Evolutionary conservation across 2,329 filamentous ascomycete species (phyloP).

Genomic region (Pseudogymnoascus sp.): DNA sequence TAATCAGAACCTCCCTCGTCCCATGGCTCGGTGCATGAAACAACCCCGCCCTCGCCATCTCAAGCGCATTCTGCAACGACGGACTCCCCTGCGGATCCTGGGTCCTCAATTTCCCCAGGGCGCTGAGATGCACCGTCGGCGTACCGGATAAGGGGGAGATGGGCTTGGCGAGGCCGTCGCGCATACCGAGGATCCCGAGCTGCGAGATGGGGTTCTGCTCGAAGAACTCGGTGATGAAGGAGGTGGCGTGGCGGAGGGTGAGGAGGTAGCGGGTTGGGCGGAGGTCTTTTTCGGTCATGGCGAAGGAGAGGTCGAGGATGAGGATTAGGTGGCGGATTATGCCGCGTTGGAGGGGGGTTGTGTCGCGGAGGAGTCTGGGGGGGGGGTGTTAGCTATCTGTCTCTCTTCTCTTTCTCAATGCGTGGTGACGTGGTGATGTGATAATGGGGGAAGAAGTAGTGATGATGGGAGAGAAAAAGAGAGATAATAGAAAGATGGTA

Average conservation of each 20-base stretch:
- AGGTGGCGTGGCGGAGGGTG: constrained; percentile 70
- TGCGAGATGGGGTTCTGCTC: constrained; percentile 98
- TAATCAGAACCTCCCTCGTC: constrained; percentile 82
- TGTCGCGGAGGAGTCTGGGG: constrained; percentile 74
- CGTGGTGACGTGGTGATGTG: background rate
- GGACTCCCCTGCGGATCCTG: constrained; percentile 65
- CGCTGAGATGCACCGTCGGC: constrained; percentile 75
- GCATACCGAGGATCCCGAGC: constrained; percentile 84
- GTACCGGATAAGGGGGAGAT: constrained; percentile 89
- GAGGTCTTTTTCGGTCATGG: constrained; percentile 93
- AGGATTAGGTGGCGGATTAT: constrained; percentile 96
- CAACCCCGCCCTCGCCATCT: constrained; percentile 88
- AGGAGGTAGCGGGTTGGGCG: constrained; percentile 80
- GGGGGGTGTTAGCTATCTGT: constrained; percentile 1
- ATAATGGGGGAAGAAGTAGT: too few relatives aligned
- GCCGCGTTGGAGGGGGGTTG: constrained; percentile 87
- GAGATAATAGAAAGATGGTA: too few relatives aligned
- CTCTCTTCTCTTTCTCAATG: background rate
- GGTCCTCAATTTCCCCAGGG: constrained; percentile 57
- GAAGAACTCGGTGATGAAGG: constrained; percentile 91
- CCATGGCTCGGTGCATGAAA: constrained; percentile 90
- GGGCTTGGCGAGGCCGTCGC: constrained; percentile 77
- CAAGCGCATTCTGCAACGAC: constrained; percentile 85
- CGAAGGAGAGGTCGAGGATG: constrained; percentile 82
- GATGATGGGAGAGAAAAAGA: too few relatives aligned